phyloP scores from a whole-genome alignment of 345 rosid species.

The Cardiospermum halicacabum region DNA sequence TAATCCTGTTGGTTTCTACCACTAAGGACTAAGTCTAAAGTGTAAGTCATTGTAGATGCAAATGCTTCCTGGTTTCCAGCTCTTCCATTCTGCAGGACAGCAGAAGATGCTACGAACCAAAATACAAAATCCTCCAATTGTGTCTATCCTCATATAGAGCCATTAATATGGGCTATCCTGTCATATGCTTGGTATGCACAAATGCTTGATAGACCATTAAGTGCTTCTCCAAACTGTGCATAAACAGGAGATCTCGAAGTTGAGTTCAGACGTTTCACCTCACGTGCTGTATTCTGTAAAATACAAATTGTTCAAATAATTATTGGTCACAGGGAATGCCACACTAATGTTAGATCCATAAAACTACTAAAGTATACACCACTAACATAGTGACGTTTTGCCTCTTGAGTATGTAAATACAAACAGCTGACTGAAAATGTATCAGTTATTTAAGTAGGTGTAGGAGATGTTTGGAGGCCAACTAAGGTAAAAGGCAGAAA shows the following conservation, averaged over 20 bases:
- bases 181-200: slow-evolving; percentile 93
- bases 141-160: slow-evolving; percentile 78
- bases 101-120: slow-evolving; percentile 85
- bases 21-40: slow-evolving; percentile 61
- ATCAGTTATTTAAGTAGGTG: too few relatives aligned
- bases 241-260: slow-evolving; percentile 80
- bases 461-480: too few relatives aligned
- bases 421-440: too few relatives aligned
- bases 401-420: too few relatives aligned
- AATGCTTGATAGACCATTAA: slow-evolving; percentile 81
- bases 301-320: slow-evolving; percentile 5
- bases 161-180: slow-evolving; percentile 67
- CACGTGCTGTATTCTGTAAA: slow-evolving; percentile 80
- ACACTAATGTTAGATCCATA: too few relatives aligned
- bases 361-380: too few relatives aligned
- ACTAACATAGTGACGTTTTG: too few relatives aligned
- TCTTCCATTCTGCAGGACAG: slow-evolving; percentile 74
- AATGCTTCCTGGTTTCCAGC: slow-evolving; percentile 54
- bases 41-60: slow-evolving; percentile 82
- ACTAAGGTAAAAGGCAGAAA: too few relatives aligned
- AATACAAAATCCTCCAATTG: slow-evolving; percentile 89
- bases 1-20: too few relatives aligned
- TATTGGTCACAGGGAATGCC: too few relatives aligned
- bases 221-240: slow-evolving; percentile 95
- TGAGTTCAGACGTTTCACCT: slow-evolving; percentile 90